phyloP scores from a whole-genome alignment of 306 rosid species.

The Prunus persica region DNA sequence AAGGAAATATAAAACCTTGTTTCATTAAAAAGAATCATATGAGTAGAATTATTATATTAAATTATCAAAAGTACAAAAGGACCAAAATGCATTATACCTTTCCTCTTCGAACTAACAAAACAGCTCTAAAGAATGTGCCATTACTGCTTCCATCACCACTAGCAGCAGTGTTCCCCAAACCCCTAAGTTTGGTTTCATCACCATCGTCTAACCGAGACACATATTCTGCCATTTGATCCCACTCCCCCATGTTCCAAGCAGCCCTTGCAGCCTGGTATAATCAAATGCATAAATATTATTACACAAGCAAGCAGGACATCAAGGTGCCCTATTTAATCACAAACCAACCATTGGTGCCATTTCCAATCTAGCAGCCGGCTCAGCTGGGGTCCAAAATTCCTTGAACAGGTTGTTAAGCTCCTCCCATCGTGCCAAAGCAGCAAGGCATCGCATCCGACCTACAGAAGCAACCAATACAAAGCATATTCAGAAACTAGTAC shows the following conservation, averaged over 20 bases:
- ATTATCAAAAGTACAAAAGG: neutral
- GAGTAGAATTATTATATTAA: neutral
- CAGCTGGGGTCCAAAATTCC: slow-evolving; percentile 98
- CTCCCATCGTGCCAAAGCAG: slow-evolving; percentile 99
- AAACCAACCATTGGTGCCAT: slow-evolving; percentile 94
- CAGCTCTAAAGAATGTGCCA: slow-evolving; percentile 94
- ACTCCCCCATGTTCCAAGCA: slow-evolving; percentile 99
- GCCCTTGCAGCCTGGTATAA: slow-evolving; percentile 77
- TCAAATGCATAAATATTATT: slow-evolving; percentile 2
- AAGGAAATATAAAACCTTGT: neutral
- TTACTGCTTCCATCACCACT: slow-evolving; percentile 90
- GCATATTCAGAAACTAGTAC: slow-evolving; percentile 2
- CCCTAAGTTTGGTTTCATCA: slow-evolving; percentile 89
- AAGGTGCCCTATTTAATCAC: slow-evolving; percentile 10
- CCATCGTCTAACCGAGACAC: slow-evolving; percentile 96
- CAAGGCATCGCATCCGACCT: slow-evolving; percentile 98
- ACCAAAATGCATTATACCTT: slow-evolving; percentile 52
- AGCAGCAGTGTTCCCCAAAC: slow-evolving; percentile 71
- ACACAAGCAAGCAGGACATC: slow-evolving; percentile 17
- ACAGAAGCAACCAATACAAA: slow-evolving; percentile 36
- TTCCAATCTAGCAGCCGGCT: slow-evolving; percentile 91
- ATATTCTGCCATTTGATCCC: slow-evolving; percentile 99
- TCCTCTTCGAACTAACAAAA: slow-evolving; percentile 81
- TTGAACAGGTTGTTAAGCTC: slow-evolving; percentile 83
- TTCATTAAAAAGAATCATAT: neutral